Evolutionary conservation across 78 protist genomes (phyloP).

Genomic region (Planoprotostelium fungivorum): DNA sequence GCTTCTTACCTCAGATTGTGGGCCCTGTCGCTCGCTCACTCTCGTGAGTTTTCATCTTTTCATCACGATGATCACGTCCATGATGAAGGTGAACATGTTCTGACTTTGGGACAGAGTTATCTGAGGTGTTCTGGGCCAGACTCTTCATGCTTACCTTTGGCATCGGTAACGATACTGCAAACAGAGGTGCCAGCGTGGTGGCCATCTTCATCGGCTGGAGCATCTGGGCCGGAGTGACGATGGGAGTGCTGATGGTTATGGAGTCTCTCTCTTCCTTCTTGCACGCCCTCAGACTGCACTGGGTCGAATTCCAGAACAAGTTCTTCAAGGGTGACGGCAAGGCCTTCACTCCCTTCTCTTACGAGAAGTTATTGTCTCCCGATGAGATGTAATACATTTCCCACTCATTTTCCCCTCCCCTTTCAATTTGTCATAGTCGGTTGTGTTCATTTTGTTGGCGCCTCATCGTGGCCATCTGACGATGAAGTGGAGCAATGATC

Average conservation of each 20-base stretch:
- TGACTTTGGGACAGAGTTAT: too few relatives aligned
- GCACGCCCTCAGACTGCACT: conserved; percentile 99
- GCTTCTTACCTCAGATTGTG: conserved; percentile 99
- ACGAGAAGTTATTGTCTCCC: too few relatives aligned
- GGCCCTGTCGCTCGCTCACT: conserved; percentile 99
- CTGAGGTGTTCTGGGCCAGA: conserved; percentile 60
- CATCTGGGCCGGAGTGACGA: conserved; percentile 91
- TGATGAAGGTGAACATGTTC: too few relatives aligned
- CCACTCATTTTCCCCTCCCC: too few relatives aligned
- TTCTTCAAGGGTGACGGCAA: conserved; percentile 68
- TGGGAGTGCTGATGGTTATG: conserved; percentile 96
- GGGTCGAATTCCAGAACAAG: conserved; percentile 98
- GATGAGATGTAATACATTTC: too few relatives aligned
- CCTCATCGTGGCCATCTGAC: too few relatives aligned
- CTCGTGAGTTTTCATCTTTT: conserved; percentile 20
- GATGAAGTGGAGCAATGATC: too few relatives aligned
- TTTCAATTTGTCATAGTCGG: too few relatives aligned
- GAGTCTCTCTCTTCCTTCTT: conserved; percentile 99
- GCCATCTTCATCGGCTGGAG: conserved; percentile 65
- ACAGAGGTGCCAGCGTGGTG: conserved; percentile 30
- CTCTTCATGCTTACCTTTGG: conserved; percentile 8
- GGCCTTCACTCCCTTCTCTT: conserved; percentile 46
- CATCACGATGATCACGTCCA: neutral
- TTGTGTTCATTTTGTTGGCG: too few relatives aligned
- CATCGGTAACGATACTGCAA: neutral